Conservation (phyloP, 805 yeast genomes). For the Monosporozyma unispora region DNA sequence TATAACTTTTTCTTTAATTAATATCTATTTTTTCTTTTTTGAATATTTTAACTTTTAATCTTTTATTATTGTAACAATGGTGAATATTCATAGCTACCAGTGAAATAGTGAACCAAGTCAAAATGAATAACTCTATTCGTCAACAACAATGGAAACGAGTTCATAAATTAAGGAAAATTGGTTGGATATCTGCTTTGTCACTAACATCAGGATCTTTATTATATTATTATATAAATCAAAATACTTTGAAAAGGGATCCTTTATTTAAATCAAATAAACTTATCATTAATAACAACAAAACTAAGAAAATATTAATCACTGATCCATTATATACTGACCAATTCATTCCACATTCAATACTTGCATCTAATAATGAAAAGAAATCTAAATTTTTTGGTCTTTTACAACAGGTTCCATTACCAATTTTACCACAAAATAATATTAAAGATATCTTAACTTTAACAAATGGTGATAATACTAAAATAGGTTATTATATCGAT, state of each 20-base stretch:
- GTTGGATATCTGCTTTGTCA: background rate
- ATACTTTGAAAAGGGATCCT: background rate
- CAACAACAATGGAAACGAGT: background rate
- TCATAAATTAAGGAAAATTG: background rate
- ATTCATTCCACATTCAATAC: background rate
- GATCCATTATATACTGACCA: background rate
- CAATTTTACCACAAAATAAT: background rate
- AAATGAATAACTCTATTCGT: background rate
- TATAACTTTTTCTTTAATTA: background rate
- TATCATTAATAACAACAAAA: background rate
- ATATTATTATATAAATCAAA: background rate
- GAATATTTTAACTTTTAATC: background rate
- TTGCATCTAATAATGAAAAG: background rate
- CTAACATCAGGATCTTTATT: background rate
- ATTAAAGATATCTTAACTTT: background rate
- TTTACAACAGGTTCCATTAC: background rate
- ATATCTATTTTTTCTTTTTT: constrained; percentile 1
- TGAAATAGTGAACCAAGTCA: too few relatives aligned
- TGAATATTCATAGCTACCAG: too few relatives aligned
- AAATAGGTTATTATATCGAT: background rate
- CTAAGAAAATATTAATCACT: background rate
- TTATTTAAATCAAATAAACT: background rate
- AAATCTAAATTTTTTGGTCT: background rate
- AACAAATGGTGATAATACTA: background rate
- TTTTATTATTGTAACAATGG: background rate